A percentile compares a stretch with the other conserved stretches of the same genome.
phyloP scores from a whole-genome alignment of 108 stramenopile genomes.

The Fragilaria radians region DNA sequence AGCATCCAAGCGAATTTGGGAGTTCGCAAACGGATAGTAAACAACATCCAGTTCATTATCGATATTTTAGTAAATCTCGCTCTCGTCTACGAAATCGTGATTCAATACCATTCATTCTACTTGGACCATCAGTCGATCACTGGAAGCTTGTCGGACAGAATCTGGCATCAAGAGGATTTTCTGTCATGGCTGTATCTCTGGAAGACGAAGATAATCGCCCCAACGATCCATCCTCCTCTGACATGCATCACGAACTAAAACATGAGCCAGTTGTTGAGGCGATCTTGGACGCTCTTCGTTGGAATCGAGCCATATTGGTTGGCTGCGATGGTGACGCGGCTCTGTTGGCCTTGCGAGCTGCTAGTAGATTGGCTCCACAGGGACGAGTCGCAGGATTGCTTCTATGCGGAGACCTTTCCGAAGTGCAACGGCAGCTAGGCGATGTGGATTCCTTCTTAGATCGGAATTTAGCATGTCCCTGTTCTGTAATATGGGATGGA shows the following conservation, averaged over 20 bases:
- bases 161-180: conserved; percentile 45
- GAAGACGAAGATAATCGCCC: conserved; percentile 11
- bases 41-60: conserved; percentile 20
- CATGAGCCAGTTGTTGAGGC: neutral
- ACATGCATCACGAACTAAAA: neutral
- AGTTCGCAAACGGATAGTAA: neutral
- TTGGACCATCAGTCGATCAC: conserved; percentile 56
- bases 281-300: conserved; percentile 30
- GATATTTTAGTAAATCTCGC: conserved; percentile 33
- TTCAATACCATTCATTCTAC: conserved; percentile 38
- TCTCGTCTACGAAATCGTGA: conserved; percentile 11
- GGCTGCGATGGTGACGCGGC: conserved; percentile 40
- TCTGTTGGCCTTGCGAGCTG: conserved; percentile 41
- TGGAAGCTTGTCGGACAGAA: conserved; percentile 40
- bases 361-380: conserved; percentile 36
- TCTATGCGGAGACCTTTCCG: conserved; percentile 33
- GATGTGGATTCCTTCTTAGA: conserved; percentile 30
- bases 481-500: conserved; percentile 51
- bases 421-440: neutral
- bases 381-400: conserved; percentile 32
- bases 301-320: conserved; percentile 45
- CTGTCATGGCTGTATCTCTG: conserved; percentile 29
- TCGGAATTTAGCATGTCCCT: conserved; percentile 37
- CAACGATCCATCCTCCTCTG: neutral
- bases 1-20: too few relatives aligned